Percentiles rank a stretch among this genome's conserved stretches.
Conservation (phyloP, 768 basidiomycete species). For the Termitomyces sp. region DNA sequence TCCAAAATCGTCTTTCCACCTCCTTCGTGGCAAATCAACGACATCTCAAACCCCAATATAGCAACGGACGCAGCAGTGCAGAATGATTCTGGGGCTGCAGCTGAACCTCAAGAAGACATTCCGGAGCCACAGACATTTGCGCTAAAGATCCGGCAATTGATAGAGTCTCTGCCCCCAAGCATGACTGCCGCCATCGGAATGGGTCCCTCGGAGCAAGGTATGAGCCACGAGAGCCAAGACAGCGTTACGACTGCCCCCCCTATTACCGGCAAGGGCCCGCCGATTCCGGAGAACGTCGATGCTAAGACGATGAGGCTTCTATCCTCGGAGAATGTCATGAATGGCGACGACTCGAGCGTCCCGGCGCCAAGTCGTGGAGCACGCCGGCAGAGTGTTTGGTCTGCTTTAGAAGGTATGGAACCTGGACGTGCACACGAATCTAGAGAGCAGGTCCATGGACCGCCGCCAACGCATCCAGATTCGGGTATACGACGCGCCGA, state of each 20-base stretch:
- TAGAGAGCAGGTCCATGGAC: neutral
- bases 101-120: conserved; percentile 11
- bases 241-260: neutral
- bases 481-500: conserved; percentile 17
- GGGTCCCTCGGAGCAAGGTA: conserved; percentile 7
- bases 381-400: conserved; percentile 49
- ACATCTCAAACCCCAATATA: conserved; percentile 15
- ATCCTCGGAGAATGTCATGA: conserved; percentile 62
- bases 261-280: conserved; percentile 27
- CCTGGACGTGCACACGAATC: conserved; percentile 15
- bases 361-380: conserved; percentile 17
- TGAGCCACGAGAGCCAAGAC: neutral
- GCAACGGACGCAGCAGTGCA: conserved; percentile 2
- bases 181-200: conserved; percentile 13
- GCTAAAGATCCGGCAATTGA: conserved; percentile 27
- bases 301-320: conserved; percentile 44
- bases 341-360: conserved; percentile 30
- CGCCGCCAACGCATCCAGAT: conserved; percentile 16
- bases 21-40: conserved; percentile 41
- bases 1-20: conserved; percentile 35
- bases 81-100: neutral
- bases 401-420: conserved; percentile 47
- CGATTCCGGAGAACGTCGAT: conserved; percentile 40
- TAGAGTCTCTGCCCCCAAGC: conserved; percentile 30
- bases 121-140: conserved; percentile 34